Percentiles rank a stretch among this genome's conserved stretches.
Evolutionary conservation across 441 rosid species (phyloP).

Genomic region (Pelargonium citronellum): DNA sequence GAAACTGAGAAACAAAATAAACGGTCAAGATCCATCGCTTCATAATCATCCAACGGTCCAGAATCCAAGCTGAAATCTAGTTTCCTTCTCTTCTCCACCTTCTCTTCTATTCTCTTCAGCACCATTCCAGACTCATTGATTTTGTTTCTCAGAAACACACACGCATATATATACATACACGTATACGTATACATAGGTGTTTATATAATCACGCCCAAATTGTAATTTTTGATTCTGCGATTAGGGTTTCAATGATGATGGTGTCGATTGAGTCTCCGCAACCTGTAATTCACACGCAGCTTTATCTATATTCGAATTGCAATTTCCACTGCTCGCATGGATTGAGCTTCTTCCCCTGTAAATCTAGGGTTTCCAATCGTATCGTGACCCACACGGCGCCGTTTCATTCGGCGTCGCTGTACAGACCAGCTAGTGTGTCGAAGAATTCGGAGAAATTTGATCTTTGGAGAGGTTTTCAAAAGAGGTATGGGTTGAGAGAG

Average conservation of each 20-base stretch:
- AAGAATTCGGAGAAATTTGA: constrained; percentile 18
- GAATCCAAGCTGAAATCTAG: constrained; percentile 23
- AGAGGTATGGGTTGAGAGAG: constrained; percentile 31
- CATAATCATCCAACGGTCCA: constrained; percentile 35
- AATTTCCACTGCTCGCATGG: constrained; percentile 35
- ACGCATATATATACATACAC: constrained; percentile 17
- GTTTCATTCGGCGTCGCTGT: constrained; percentile 17
- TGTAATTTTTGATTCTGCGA: background rate
- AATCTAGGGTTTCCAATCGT: constrained; percentile 39
- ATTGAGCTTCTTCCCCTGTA: constrained; percentile 27
- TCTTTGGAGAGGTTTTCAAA: constrained; percentile 35
- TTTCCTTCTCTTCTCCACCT: background rate
- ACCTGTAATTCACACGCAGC: constrained; percentile 36
- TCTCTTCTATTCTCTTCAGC: background rate
- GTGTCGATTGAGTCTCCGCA: constrained; percentile 38
- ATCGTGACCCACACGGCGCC: constrained; percentile 26
- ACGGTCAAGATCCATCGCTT: background rate
- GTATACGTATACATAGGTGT: background rate
- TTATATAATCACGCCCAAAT: no score
- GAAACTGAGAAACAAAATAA: no score
- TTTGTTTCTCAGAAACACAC: constrained; percentile 3
- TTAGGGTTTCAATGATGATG: constrained; percentile 44
- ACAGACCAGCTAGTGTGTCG: constrained; percentile 15
- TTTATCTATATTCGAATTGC: constrained; percentile 21
- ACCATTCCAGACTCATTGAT: background rate